phyloP scores from a whole-genome alignment of 345 rosid genomes.

The Linum usitatissimum region DNA sequence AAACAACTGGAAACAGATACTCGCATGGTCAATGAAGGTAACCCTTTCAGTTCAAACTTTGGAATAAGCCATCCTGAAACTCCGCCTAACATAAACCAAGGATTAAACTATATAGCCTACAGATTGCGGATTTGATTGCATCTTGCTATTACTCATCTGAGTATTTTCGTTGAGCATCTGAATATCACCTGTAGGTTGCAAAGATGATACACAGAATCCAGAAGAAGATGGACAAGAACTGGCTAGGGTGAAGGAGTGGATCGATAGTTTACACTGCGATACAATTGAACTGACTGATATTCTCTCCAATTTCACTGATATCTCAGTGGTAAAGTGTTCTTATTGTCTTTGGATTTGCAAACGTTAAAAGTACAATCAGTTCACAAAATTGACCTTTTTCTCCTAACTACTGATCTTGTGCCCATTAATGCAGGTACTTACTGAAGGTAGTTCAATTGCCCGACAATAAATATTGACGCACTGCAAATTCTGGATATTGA shows the following conservation, averaged over 20 bases:
- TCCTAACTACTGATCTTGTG: not conserved
- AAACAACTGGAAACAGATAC: constrained; percentile 37
- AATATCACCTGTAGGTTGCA: constrained; percentile 6
- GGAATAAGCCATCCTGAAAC: not conserved
- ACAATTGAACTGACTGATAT: constrained; percentile 56
- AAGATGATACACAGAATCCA: constrained; percentile 77
- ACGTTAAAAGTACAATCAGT: no score
- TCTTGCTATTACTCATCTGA: not conserved
- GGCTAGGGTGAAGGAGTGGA: constrained; percentile 81
- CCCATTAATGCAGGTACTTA: constrained; percentile 48
- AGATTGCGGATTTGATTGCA: not conserved
- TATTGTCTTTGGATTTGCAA: not conserved
- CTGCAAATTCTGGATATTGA: constrained; percentile 4
- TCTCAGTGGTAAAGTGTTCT: constrained; percentile 51
- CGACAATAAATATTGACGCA: constrained; percentile 9
- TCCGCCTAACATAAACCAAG: not conserved
- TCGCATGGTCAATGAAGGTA: constrained; percentile 62
- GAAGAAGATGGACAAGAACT: constrained; percentile 70
- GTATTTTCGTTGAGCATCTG: not conserved
- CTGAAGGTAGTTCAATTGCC: constrained; percentile 49
- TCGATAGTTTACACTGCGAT: constrained; percentile 35
- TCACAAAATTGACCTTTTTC: no score
- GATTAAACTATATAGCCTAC: not conserved
- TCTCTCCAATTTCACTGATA: constrained; percentile 73
- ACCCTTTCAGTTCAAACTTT: not conserved